phyloP scores from a whole-genome alignment of 148 eudicot species.

The Chenopodium quinoa region DNA sequence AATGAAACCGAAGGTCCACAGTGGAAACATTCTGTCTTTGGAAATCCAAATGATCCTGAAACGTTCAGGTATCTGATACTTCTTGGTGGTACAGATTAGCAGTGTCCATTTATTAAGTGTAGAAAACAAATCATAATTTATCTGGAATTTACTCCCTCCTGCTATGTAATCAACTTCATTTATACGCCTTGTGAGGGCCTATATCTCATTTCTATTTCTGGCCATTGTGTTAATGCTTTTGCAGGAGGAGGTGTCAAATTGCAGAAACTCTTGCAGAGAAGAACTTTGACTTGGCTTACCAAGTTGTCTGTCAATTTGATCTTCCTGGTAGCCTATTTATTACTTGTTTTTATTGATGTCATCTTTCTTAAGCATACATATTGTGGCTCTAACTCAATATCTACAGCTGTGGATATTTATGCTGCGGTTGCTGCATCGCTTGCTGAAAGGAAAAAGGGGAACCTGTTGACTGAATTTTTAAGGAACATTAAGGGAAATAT shows the following conservation, averaged over 20 bases:
- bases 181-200: neutral
- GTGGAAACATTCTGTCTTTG: slow-evolving; percentile 97
- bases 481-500: slow-evolving; percentile 84
- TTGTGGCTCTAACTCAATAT: slow-evolving; percentile 19
- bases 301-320: slow-evolving; percentile 72
- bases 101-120: neutral
- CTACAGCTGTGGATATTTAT: slow-evolving; percentile 91
- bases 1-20: slow-evolving; percentile 88
- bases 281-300: slow-evolving; percentile 90
- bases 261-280: slow-evolving; percentile 95
- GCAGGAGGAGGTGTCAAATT: slow-evolving; percentile 90
- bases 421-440: slow-evolving; percentile 99
- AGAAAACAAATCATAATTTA: neutral
- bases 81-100: slow-evolving; percentile 5
- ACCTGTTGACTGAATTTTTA: slow-evolving; percentile 87
- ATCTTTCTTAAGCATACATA: slow-evolving; percentile 10
- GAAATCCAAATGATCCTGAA: slow-evolving; percentile 93
- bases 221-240: slow-evolving; percentile 23
- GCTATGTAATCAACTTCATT: neutral
- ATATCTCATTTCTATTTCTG: neutral
- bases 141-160: neutral
- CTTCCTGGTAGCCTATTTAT: slow-evolving; percentile 64
- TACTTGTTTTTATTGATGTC: neutral
- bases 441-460: slow-evolving; percentile 94
- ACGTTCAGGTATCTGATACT: slow-evolving; percentile 67